Percentiles rank a stretch among this genome's conserved stretches.
phyloP scores from a whole-genome alignment of 345 rosid genomes.

The Toxicodendron radicans region DNA sequence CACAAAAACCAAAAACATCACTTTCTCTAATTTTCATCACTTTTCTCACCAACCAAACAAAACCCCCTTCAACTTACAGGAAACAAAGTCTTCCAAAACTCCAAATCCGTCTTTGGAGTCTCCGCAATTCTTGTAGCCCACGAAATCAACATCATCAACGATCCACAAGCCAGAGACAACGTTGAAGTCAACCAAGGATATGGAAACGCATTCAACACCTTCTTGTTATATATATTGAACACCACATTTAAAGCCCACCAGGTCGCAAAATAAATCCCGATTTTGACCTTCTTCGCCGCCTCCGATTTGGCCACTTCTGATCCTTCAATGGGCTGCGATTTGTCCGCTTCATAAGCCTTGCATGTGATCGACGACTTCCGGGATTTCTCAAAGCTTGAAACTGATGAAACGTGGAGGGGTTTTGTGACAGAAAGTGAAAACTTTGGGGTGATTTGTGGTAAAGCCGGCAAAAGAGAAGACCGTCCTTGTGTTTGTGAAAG shows the following conservation, averaged over 20 bases:
- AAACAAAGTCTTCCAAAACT: conserved; percentile 91
- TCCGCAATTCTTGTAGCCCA: conserved; percentile 88
- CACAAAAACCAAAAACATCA: conserved; percentile 42
- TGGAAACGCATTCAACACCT: conserved; percentile 93
- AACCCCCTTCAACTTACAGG: conserved; percentile 66
- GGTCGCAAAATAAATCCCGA: conserved; percentile 86
- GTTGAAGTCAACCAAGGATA: conserved; percentile 98
- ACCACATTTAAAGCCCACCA: conserved; percentile 99
- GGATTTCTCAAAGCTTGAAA: conserved; percentile 31
- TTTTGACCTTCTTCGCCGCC: conserved; percentile 62
- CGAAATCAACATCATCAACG: conserved; percentile 94
- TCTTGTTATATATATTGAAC: conserved; percentile 95
- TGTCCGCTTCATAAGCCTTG: conserved; percentile 83
- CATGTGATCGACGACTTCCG: conserved; percentile 47
- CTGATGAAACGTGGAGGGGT: conserved; percentile 61
- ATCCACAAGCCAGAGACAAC: conserved; percentile 89
- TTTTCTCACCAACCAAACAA: conserved; percentile 32
- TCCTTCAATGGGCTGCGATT: conserved; percentile 53
- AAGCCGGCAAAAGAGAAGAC: conserved; percentile 42
- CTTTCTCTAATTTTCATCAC: conserved; percentile 25
- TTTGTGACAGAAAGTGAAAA: conserved; percentile 45
- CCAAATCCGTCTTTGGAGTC: conserved; percentile 85
- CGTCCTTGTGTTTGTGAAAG: conserved; percentile 19
- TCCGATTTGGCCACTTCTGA: conserved; percentile 39
- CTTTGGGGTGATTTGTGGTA: conserved; percentile 26